These are phyloP conservation scores for Waltergamsia citrina DNA, from an alignment of 2,329 filamentous ascomycete species.

Conservation along the genomic window DNA sequence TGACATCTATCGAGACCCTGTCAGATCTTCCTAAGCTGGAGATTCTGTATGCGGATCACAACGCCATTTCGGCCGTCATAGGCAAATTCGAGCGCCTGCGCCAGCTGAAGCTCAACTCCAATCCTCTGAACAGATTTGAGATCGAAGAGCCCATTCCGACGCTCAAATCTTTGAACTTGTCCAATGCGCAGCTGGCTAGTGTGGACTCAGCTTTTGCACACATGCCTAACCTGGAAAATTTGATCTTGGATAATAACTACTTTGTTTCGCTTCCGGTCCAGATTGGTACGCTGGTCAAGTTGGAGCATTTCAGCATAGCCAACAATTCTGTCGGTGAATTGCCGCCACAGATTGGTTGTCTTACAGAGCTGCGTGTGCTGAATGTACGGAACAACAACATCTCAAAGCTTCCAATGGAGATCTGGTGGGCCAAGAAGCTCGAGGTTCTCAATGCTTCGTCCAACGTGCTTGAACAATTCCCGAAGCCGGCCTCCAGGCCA, in stretches of 20 bases:
- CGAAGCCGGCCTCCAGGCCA: conserved; percentile 69
- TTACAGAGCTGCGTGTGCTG: conserved; percentile 74
- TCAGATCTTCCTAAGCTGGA: conserved; percentile 79
- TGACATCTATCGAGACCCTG: conserved; percentile 81
- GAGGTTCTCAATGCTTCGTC: conserved; percentile 93
- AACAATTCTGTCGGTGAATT: conserved; percentile 81
- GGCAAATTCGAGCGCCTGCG: conserved; percentile 81
- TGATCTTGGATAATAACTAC: conserved; percentile 90
- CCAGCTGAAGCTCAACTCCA: conserved; percentile 83
- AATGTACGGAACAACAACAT: conserved; percentile 94
- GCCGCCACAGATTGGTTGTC: conserved; percentile 78
- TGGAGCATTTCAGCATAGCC: conserved; percentile 90
- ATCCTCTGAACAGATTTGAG: conserved; percentile 90
- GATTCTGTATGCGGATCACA: conserved; percentile 84
- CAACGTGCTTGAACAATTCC: conserved; percentile 84
- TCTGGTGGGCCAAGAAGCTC: conserved; percentile 91
- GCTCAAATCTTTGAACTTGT: conserved; percentile 78
- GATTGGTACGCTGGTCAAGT: conserved; percentile 70
- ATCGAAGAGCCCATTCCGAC: conserved; percentile 69
- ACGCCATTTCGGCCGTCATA: conserved; percentile 80
- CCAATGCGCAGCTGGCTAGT: conserved; percentile 82
- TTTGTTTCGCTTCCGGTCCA: conserved; percentile 83
- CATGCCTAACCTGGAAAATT: conserved; percentile 75
- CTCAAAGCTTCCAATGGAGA: conserved; percentile 74
- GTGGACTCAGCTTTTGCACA: conserved; percentile 85